Conservation (phyloP, 495 filamentous ascomycete genomes). For the Parathielavia hyrcaniae region DNA sequence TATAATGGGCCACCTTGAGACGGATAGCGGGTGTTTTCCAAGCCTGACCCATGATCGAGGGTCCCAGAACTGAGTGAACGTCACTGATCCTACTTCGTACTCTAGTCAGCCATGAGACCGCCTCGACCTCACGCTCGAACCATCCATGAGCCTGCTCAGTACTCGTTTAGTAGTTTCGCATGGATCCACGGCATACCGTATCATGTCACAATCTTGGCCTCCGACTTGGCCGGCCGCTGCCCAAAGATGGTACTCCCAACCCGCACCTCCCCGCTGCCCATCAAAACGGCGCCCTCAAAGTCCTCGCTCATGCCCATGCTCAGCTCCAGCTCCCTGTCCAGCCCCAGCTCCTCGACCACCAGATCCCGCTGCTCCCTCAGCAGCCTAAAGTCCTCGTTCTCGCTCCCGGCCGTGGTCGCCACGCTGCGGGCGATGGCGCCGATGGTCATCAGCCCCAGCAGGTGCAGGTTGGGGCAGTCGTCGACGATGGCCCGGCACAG, state of each 20-base stretch:
- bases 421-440: slow-evolving; percentile 80
- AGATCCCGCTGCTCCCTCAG: slow-evolving; percentile 65
- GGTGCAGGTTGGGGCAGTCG: slow-evolving; percentile 61
- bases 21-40: too few species aligned
- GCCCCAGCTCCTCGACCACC: slow-evolving; percentile 43
- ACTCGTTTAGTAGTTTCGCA: too few species aligned
- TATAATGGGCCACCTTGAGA: too few species aligned
- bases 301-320: slow-evolving; percentile 87
- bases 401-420: slow-evolving; percentile 60
- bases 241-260: slow-evolving; percentile 94
- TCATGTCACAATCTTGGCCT: slow-evolving; percentile 53
- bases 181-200: slow-evolving; percentile 7
- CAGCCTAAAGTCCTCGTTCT: slow-evolving; percentile 83
- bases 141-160: too few species aligned
- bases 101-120: too few species aligned
- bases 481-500: slow-evolving; percentile 63
- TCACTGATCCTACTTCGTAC: too few species aligned
- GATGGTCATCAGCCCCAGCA: slow-evolving; percentile 93
- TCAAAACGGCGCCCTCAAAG: slow-evolving; percentile 78
- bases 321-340: slow-evolving; percentile 44
- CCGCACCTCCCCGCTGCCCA: slow-evolving; percentile 90
- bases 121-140: too few species aligned
- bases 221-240: slow-evolving; percentile 62
- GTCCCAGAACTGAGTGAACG: too few species aligned
- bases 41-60: too few species aligned